These are phyloP conservation scores for Penicillium desertorum DNA, from an alignment of 495 filamentous ascomycete species.

Conservation along the genomic window DNA sequence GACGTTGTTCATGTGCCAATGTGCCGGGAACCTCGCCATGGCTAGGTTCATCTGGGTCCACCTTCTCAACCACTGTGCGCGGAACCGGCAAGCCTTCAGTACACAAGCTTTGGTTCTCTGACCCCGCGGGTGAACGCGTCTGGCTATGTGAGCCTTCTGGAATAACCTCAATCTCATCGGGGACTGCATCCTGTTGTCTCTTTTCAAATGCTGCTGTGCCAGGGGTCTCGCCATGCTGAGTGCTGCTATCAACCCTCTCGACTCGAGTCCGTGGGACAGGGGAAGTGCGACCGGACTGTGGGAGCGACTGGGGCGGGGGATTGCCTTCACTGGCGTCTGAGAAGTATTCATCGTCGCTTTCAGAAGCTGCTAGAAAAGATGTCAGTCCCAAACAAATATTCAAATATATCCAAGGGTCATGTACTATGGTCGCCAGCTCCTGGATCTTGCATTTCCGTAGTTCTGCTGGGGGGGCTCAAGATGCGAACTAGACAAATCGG, in stretches of 20 bases:
- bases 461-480: constrained; percentile 66
- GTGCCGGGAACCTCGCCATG: constrained; percentile 90
- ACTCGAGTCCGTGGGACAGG: constrained; percentile 62
- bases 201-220: constrained; percentile 60
- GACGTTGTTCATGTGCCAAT: constrained; percentile 67
- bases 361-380: constrained; percentile 46
- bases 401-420: constrained; percentile 8
- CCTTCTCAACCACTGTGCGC: constrained; percentile 78
- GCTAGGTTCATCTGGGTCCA: constrained; percentile 63
- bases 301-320: constrained; percentile 35
- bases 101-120: constrained; percentile 40
- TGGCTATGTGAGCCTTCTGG: constrained; percentile 54
- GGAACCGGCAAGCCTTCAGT: constrained; percentile 67
- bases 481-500: constrained; percentile 40
- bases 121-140: constrained; percentile 42
- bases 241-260: constrained; percentile 58
- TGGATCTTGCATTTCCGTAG: constrained; percentile 66
- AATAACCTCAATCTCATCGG: constrained; percentile 63
- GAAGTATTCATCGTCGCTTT: constrained; percentile 82
- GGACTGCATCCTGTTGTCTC: constrained; percentile 60
- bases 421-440: constrained; percentile 82
- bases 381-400: constrained; percentile 7
- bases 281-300: constrained; percentile 45
- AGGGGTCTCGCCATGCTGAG: constrained; percentile 61
- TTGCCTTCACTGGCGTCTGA: constrained; percentile 80